These are phyloP conservation scores for Protomyces arabidopsidicola DNA, from an alignment of 1,139 yeast species.

Conservation along the genomic window DNA sequence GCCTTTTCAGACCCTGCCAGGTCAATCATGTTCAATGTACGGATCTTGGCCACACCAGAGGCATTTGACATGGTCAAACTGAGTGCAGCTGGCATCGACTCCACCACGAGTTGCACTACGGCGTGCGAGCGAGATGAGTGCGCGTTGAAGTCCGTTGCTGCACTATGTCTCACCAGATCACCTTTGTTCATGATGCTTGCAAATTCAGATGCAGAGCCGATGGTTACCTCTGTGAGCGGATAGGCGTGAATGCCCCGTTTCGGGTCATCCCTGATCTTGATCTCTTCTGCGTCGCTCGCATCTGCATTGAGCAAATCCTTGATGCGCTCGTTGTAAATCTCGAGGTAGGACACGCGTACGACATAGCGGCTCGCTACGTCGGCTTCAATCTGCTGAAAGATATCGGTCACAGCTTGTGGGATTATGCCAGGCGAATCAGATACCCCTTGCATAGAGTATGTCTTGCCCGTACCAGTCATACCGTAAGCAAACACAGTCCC, in stretches of 20 bases:
- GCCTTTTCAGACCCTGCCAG: conserved; percentile 94
- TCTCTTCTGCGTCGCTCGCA: conserved; percentile 44
- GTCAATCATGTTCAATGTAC: conserved; percentile 82
- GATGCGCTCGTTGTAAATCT: conserved; percentile 82
- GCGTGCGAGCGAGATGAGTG: conserved; percentile 91
- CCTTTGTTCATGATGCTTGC: conserved; percentile 60
- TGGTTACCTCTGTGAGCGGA: conserved; percentile 65
- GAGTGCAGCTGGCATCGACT: conserved; percentile 39
- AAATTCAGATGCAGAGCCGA: conserved; percentile 56
- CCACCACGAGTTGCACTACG: conserved; percentile 64
- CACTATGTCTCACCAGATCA: conserved; percentile 68
- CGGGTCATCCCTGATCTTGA: conserved; percentile 71
- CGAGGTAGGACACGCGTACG: conserved; percentile 67
- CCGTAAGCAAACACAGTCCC: conserved; percentile 93
- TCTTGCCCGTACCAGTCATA: conserved; percentile 95
- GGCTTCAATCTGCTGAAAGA: conserved; percentile 51
- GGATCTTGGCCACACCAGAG: conserved; percentile 39
- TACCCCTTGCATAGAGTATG: conserved; percentile 82
- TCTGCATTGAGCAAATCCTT: conserved; percentile 55
- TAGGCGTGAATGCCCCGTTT: conserved; percentile 66
- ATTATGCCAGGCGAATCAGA: conserved; percentile 69
- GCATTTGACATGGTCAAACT: neutral
- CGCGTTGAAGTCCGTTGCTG: conserved; percentile 79
- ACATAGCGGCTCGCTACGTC: conserved; percentile 40
- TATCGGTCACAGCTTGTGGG: conserved; percentile 62